Base-by-base conservation (phyloP, 192 early-diverging fungal species). In the Gryganskiella cystojenkinii region DNA sequence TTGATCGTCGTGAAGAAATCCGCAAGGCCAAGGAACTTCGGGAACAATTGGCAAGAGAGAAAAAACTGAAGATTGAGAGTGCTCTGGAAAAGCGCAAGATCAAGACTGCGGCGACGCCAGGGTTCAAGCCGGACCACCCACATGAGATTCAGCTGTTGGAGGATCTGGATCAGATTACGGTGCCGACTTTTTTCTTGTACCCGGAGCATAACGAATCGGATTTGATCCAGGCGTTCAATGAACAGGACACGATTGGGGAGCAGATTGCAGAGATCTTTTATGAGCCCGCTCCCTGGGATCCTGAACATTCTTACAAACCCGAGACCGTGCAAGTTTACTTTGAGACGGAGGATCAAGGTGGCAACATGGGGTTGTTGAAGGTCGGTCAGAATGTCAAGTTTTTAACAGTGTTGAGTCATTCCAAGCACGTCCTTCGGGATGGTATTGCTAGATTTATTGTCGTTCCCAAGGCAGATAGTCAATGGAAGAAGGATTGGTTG, bases 121-220 rank as follows among this genome's bases (percentile, higher is more conserved):
- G 70, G 2, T 78, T 68, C 30, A 67, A 54, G 35, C 69, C 57
- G 6, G 49, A 83, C 55, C 70, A 85, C 75, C 57, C 73, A 52
- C 80, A 91, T 72, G 83, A 83, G 65, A 82, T 92, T 22, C 61
- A 85, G 45, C 71, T 95, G 50, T 86, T 91, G 56, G 64, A 79
- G 20, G 86, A 86, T 0, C 15, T 60, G 47, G 85, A 87, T 22
- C 85, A 83, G 22, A 70, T 99, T 15, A 82, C 87, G 9, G 91
- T 91, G 85, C 98, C 98, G 0, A 94, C 95, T 5, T 83, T 95
- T 33, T 95, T 99, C 60, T 79, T 98, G 72, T 99, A 99, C 74
- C 98, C 98, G 25, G 96, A 99, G 81, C 82, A 91, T 67, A 91
- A 91, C 62, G 89, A 99, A 65, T 93, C 92, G 3, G 98, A 99